Evolutionary conservation across 192 early-diverging fungal genomes (phyloP).

Genomic region (Gigaspora rosea): DNA sequence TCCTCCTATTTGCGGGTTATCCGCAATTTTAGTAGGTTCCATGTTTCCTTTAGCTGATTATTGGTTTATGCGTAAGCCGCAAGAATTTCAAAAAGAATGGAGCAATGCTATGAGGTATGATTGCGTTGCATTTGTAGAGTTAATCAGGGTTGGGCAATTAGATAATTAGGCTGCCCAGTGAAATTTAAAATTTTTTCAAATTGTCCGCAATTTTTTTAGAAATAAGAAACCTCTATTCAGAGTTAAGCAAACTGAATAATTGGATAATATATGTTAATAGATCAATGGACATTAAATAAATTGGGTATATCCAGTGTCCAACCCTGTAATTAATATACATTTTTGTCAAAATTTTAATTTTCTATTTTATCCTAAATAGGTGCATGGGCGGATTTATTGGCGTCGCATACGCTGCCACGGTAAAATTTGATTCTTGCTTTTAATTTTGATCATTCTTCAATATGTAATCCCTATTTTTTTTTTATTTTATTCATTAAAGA

Average conservation of each 20-base stretch:
- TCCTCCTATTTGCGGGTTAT: slow-evolving; percentile 59
- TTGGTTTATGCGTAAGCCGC: slow-evolving; percentile 43
- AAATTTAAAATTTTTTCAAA: too few species aligned
- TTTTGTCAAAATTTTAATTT: not conserved
- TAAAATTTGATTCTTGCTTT: slow-evolving; percentile 17
- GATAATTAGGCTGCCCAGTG: too few species aligned
- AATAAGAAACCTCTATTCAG: too few species aligned
- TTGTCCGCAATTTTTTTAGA: too few species aligned
- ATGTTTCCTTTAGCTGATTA: slow-evolving; percentile 61
- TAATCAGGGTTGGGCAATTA: too few species aligned
- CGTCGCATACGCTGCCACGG: slow-evolving; percentile 65
- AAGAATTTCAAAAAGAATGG: slow-evolving; percentile 53
- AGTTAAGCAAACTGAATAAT: too few species aligned
- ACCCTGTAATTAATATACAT: not conserved
- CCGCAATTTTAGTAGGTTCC: slow-evolving; percentile 60
- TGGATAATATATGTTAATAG: too few species aligned
- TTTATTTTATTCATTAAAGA: slow-evolving; percentile 32
- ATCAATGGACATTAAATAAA: too few species aligned
- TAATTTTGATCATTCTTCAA: not conserved
- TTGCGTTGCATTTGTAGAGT: not conserved
- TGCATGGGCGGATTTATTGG: slow-evolving; percentile 57
- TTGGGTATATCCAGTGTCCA: too few species aligned
- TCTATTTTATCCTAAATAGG: slow-evolving; percentile 28
- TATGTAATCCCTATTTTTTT: not conserved
- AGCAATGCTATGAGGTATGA: slow-evolving; percentile 55